phyloP scores from a whole-genome alignment of 495 filamentous ascomycete genomes.

The Copromyces sp. region DNA sequence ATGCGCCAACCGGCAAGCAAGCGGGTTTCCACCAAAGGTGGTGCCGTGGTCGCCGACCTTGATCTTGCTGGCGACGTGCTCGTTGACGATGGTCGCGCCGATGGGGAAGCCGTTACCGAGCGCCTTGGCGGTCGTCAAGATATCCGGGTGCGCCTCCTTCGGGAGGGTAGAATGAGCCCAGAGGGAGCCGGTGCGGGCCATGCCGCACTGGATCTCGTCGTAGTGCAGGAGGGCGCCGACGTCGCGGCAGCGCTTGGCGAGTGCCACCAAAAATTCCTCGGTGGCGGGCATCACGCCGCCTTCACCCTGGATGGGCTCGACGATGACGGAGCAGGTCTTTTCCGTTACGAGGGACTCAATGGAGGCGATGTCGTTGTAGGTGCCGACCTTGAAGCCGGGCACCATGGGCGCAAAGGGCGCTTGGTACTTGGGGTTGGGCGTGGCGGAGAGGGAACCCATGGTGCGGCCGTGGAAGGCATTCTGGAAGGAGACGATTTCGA shows the following conservation, averaged over 20 bases:
- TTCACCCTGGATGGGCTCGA: slow-evolving; percentile 97
- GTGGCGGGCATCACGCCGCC: slow-evolving; percentile 81
- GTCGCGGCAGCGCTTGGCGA: slow-evolving; percentile 71
- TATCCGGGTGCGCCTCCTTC: slow-evolving; percentile 77
- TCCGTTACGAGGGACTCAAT: slow-evolving; percentile 65
- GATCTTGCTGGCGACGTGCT: slow-evolving; percentile 69
- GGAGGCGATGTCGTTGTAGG: slow-evolving; percentile 67
- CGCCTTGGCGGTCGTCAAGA: slow-evolving; percentile 89
- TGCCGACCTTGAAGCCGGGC: slow-evolving; percentile 81
- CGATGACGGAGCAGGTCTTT: slow-evolving; percentile 85
- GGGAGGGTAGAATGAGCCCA: slow-evolving; percentile 79
- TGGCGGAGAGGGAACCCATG: slow-evolving; percentile 85
- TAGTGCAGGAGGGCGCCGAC: slow-evolving; percentile 85
- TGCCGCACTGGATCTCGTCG: slow-evolving; percentile 94
- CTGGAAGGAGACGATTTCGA: slow-evolving; percentile 79
- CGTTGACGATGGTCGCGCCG: slow-evolving; percentile 78
- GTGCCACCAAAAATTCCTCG: slow-evolving; percentile 65
- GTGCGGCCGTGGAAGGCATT: slow-evolving; percentile 93
- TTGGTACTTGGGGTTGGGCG: slow-evolving; percentile 98
- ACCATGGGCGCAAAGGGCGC: slow-evolving; percentile 90
- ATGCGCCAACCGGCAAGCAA: slow-evolving; percentile 75
- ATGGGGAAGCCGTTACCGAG: slow-evolving; percentile 95
- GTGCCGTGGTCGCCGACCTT: slow-evolving; percentile 91
- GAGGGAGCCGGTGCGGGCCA: slow-evolving; percentile 73
- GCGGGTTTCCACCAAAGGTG: slow-evolving; percentile 92